Percentiles rank a stretch among this genome's conserved stretches.
phyloP scores from a whole-genome alignment of 2,329 filamentous ascomycete species.

The Aureobasidium sp. region DNA sequence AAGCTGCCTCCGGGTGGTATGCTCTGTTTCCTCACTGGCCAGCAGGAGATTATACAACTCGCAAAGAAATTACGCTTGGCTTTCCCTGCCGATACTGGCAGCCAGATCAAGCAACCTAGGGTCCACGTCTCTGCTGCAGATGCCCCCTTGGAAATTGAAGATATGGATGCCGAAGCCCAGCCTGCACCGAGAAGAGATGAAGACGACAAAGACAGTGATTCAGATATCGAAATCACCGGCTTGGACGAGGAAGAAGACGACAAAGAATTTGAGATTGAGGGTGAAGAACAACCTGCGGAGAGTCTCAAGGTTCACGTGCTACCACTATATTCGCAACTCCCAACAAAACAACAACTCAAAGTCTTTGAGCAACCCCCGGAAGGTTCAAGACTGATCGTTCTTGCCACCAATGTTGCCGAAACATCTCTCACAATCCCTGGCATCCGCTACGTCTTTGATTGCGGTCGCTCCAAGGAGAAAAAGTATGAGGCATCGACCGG shows the following conservation, averaged over 20 bases:
- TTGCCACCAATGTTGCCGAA: constrained; percentile 95
- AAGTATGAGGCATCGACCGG: constrained; percentile 81
- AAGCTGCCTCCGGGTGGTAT: constrained; percentile 88
- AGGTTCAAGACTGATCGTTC: constrained; percentile 73
- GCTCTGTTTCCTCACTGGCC: constrained; percentile 87
- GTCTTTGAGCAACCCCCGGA: constrained; percentile 78
- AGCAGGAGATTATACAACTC: constrained; percentile 83
- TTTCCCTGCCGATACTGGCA: constrained; percentile 48
- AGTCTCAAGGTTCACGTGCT: constrained; percentile 73
- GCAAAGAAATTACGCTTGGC: constrained; percentile 68
- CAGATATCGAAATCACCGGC: constrained; percentile 55
- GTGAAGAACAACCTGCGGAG: constrained; percentile 47
- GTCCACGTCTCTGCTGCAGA: constrained; percentile 66
- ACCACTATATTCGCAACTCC: constrained; percentile 88
- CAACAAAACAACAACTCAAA: constrained; percentile 80
- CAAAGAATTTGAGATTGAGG: constrained; percentile 41
- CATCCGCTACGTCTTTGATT: constrained; percentile 92
- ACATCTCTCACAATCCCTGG: constrained; percentile 95
- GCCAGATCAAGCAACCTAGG: constrained; percentile 50
- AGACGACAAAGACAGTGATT: constrained; percentile 34
- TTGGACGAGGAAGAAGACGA: constrained; percentile 54
- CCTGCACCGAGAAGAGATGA: constrained; percentile 38
- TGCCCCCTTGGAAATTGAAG: constrained; percentile 71
- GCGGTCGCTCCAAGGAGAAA: constrained; percentile 84
- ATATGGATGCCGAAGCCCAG: constrained; percentile 57